Conservation (phyloP, 192 early-diverging fungal genomes). For the Diversispora epigaea region DNA sequence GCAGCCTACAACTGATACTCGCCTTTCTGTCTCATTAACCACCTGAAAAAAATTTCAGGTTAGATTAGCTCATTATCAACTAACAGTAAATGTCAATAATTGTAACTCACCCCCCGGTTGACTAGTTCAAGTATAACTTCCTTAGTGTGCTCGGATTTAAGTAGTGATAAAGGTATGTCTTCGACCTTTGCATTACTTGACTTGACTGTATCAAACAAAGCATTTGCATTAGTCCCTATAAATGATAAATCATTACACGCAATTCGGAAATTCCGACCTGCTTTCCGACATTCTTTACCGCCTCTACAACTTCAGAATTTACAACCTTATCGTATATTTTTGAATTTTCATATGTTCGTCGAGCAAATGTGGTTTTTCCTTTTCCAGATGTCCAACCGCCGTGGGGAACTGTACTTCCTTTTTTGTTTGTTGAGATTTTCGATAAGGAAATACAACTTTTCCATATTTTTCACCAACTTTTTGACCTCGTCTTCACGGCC, state of each 20-base stretch:
- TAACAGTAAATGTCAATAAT: background rate
- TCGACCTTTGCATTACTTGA: background rate
- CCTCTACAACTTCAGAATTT: too few species aligned
- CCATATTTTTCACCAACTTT: background rate
- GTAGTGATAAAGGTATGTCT: conserved; percentile 11
- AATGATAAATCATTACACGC: conserved; percentile 4
- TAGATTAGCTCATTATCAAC: conserved; percentile 1
- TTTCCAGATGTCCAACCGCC: background rate
- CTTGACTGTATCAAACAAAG: background rate
- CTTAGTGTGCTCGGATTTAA: background rate
- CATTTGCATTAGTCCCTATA: background rate
- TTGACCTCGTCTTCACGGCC: background rate
- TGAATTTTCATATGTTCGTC: background rate
- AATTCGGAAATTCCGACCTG: background rate
- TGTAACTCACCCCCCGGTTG: background rate
- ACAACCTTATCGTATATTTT: too few species aligned
- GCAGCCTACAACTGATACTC: background rate
- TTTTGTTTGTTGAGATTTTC: background rate
- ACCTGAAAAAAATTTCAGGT: conserved; percentile 13
- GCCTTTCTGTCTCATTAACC: background rate
- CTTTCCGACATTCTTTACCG: background rate
- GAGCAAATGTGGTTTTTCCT: background rate
- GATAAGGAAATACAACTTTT: background rate
- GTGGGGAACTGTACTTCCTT: background rate
- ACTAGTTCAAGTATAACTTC: conserved; percentile 9